Evolutionary conservation across 805 yeast genomes (phyloP).

Genomic region (Saccharomycopsis microspora): DNA sequence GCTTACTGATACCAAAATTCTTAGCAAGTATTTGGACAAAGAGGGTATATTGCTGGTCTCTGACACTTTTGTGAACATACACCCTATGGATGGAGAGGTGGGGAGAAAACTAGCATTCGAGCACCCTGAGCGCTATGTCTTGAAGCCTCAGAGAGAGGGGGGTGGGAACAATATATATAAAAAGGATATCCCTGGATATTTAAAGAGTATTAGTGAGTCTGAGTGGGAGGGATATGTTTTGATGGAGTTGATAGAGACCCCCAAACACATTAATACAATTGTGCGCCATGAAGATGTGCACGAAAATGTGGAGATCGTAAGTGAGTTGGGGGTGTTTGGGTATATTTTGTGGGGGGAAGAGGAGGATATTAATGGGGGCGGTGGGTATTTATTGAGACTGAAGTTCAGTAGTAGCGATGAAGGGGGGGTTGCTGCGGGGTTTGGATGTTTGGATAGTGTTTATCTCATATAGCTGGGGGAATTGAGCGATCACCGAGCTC

Average conservation of each 20-base stretch:
- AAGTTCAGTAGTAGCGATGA: conserved; percentile 82
- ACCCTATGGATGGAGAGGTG: conserved; percentile 71
- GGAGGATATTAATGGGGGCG: conserved; percentile 45
- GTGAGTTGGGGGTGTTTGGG: conserved; percentile 91
- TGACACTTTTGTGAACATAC: conserved; percentile 71
- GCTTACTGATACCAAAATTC: conserved; percentile 42
- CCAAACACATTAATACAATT: conserved; percentile 55
- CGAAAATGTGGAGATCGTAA: conserved; percentile 58
- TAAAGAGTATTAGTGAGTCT: conserved; percentile 43
- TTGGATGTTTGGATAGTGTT: conserved; percentile 89
- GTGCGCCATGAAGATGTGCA: conserved; percentile 52
- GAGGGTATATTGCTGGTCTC: conserved; percentile 25
- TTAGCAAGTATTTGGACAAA: conserved; percentile 37
- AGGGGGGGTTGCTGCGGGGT: conserved; percentile 99
- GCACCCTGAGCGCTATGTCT: conserved; percentile 60
- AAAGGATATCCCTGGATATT: conserved; percentile 68
- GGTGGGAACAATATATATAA: conserved; percentile 95
- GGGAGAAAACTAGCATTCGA: conserved; percentile 63
- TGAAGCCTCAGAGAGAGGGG: conserved; percentile 98
- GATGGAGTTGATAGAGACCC: conserved; percentile 87
- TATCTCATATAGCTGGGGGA: conserved; percentile 16
- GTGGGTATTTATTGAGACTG: conserved; percentile 84
- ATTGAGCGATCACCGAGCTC: too few species aligned
- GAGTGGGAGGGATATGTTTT: conserved; percentile 88
- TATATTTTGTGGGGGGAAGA: conserved; percentile 62